phyloP scores from a whole-genome alignment of 768 basidiomycete genomes.

The Kwoniella europaea region DNA sequence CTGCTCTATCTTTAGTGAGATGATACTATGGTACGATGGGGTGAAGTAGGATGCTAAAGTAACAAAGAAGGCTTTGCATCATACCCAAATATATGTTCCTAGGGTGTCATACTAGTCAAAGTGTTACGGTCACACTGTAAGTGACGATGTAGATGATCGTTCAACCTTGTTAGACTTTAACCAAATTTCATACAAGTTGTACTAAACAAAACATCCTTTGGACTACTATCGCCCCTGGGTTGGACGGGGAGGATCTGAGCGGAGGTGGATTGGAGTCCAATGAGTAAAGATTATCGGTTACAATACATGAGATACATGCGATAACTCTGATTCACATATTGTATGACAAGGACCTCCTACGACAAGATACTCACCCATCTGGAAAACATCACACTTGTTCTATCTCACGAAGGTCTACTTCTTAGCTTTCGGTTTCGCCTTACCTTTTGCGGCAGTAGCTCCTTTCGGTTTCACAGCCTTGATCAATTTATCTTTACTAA shows the following conservation, averaged over 20 bases:
- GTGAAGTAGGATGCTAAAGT: background rate
- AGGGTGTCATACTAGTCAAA: no score
- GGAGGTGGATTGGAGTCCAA: no score
- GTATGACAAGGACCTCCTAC: background rate
- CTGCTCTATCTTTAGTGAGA: background rate
- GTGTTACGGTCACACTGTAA: no score
- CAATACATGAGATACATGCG: background rate
- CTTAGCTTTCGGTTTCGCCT: constrained; percentile 31
- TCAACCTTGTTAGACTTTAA: constrained; percentile 2
- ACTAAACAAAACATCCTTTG: background rate
- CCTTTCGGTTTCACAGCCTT: constrained; percentile 61
- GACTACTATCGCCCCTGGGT: background rate
- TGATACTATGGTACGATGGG: background rate
- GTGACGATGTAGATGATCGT: background rate
- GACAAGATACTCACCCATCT: background rate
- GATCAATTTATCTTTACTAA: constrained; percentile 68
- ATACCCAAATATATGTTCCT: no score
- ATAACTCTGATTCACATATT: background rate
- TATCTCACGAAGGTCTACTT: constrained; percentile 6
- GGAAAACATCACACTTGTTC: background rate
- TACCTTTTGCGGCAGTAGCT: constrained; percentile 53
- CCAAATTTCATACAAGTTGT: background rate
- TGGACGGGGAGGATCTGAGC: background rate
- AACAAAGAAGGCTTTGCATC: no score
- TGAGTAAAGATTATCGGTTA: no score